A percentile compares a stretch with the other conserved stretches of the same genome.
phyloP scores from a whole-genome alignment of 1,284 basidiomycete genomes.

The Austroboletus novae-zelandiae region DNA sequence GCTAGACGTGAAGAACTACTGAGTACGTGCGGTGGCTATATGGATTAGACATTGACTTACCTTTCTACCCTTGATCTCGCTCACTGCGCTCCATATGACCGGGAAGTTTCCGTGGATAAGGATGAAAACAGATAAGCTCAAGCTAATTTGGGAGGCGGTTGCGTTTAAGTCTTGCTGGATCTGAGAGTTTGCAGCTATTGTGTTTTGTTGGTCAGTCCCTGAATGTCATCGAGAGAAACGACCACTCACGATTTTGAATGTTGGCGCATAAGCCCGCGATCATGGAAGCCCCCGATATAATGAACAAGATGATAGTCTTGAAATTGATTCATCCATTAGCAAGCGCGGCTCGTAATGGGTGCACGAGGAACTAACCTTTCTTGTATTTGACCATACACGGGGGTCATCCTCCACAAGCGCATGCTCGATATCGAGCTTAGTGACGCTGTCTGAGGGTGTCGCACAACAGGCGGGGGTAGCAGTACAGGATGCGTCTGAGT shows the following conservation, averaged over 20 bases:
- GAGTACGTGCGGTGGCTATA: background rate
- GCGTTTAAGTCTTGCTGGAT: conserved; percentile 68
- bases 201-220: conserved; percentile 2
- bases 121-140: conserved; percentile 78
- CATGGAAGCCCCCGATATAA: conserved; percentile 62
- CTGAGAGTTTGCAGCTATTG: conserved; percentile 62
- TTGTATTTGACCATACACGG: conserved; percentile 62
- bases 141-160: conserved; percentile 66
- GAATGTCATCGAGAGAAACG: conserved; percentile 3
- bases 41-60: conserved; percentile 30
- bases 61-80: conserved; percentile 81
- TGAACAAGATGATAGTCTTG: conserved; percentile 52
- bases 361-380: conserved; percentile 51
- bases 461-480: background rate
- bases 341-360: background rate
- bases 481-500: background rate
- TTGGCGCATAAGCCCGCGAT: conserved; percentile 69
- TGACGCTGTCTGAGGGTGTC: background rate
- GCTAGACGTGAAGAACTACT: background rate
- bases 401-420: conserved; percentile 74
- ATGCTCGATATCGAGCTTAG: conserved; percentile 60
- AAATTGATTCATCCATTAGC: background rate
- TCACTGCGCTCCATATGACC: conserved; percentile 68
- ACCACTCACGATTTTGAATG: conserved; percentile 64
- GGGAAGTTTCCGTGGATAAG: conserved; percentile 70